Percentiles rank a stretch among this genome's conserved stretches.
phyloP scores from a whole-genome alignment of 2,329 filamentous ascomycete genomes.

The Talaromyces sp. region DNA sequence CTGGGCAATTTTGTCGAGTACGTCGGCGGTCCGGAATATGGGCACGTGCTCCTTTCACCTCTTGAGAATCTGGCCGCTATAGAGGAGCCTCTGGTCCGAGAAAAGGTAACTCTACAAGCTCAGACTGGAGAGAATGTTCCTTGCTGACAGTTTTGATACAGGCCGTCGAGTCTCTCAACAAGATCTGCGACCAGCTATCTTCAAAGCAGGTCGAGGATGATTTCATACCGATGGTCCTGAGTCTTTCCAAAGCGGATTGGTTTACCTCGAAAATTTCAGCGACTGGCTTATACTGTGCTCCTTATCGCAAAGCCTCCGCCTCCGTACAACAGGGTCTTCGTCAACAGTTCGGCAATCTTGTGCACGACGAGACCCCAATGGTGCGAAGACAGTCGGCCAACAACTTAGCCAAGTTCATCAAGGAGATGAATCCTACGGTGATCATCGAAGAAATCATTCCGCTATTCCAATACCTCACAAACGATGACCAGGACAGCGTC shows the following conservation, averaged over 20 bases:
- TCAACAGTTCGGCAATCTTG: conserved; percentile 84
- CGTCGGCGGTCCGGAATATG: conserved; percentile 87
- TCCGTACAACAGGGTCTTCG: conserved; percentile 86
- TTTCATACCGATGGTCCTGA: conserved; percentile 91
- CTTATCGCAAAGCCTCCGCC: conserved; percentile 85
- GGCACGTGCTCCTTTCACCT: conserved; percentile 92
- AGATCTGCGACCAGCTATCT: conserved; percentile 91
- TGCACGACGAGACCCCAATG: conserved; percentile 99
- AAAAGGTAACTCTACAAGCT: conserved; percentile 65
- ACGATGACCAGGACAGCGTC: conserved; percentile 97
- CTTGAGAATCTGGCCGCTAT: conserved; percentile 97
- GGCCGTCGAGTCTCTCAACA: conserved; percentile 99
- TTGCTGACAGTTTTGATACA: conserved; percentile 32
- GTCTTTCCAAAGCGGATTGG: conserved; percentile 98
- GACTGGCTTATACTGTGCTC: conserved; percentile 87
- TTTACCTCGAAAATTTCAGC: conserved; percentile 99
- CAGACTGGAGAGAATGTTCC: neutral
- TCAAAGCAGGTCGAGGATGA: conserved; percentile 91
- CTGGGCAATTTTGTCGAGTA: conserved; percentile 96
- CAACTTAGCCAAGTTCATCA: conserved; percentile 94
- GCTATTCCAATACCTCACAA: conserved; percentile 92
- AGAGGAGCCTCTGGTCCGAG: conserved; percentile 93
- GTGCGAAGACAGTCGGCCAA: conserved; percentile 94
- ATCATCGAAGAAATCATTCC: conserved; percentile 99
- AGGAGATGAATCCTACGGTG: conserved; percentile 85